A percentile compares a stretch with the other conserved stretches of the same genome.
Conservation (phyloP, 192 early-diverging fungal genomes). For the Coemansia erecta region DNA sequence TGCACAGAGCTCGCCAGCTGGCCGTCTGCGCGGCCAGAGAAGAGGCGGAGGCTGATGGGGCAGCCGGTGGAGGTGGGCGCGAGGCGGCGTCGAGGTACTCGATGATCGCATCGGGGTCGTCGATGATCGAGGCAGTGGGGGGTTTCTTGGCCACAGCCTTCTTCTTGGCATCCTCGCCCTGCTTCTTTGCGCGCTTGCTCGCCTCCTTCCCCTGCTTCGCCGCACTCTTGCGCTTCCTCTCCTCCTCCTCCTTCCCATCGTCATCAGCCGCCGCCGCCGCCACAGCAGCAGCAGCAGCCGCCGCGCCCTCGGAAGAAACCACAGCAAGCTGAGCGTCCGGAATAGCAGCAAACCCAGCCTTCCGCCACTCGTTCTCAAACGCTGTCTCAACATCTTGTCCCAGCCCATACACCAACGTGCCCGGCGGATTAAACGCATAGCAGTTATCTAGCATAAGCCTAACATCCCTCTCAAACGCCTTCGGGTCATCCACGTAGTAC, state of each 20-base stretch:
- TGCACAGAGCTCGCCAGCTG: constrained; percentile 32
- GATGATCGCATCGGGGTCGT: constrained; percentile 31
- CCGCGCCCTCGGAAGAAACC: background rate
- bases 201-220: background rate
- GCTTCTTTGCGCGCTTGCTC: constrained; percentile 4
- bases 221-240: background rate
- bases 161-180: constrained; percentile 4
- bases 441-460: constrained; percentile 67
- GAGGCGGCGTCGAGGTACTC: constrained; percentile 12
- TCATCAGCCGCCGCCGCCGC: background rate
- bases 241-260: no score
- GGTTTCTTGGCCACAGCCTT: background rate
- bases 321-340: no score
- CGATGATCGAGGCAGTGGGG: background rate
- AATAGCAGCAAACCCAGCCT: constrained; percentile 1
- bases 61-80: constrained; percentile 5
- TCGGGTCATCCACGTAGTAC: constrained; percentile 28
- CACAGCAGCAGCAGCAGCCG: background rate
- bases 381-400: constrained; percentile 55
- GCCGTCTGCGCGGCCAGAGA: constrained; percentile 6
- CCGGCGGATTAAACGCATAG: constrained; percentile 67
- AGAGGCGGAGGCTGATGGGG: background rate
- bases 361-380: constrained; percentile 57
- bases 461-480: constrained; percentile 54
- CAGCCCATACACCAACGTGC: constrained; percentile 64